phyloP scores from a whole-genome alignment of 1,284 basidiomycete genomes.

The Erythrobasidium hasegawianum region DNA sequence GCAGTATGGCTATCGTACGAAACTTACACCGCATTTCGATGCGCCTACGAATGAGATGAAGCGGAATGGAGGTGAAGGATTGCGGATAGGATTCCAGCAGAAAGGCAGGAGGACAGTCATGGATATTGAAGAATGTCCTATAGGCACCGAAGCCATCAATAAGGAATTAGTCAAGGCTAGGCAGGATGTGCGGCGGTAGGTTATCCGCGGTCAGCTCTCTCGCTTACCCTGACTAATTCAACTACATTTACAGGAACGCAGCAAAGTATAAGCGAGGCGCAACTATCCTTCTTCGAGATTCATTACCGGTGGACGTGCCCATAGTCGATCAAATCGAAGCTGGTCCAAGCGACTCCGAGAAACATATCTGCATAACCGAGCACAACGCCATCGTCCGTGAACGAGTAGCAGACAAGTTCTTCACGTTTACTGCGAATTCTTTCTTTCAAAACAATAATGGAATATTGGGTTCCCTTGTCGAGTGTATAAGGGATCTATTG shows the following conservation, averaged over 20 bases:
- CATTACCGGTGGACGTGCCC: constrained; percentile 53
- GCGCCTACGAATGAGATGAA: constrained; percentile 55
- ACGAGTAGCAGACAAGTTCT: constrained; percentile 71
- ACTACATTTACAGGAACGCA: constrained; percentile 62
- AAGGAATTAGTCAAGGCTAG: constrained; percentile 62
- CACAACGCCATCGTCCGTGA: constrained; percentile 79
- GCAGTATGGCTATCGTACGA: constrained; percentile 90
- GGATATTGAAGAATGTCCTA: constrained; percentile 97
- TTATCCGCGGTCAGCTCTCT: too few species aligned
- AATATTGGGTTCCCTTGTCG: constrained; percentile 75
- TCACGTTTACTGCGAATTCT: constrained; percentile 71
- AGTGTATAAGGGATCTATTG: constrained; percentile 73
- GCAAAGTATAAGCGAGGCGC: constrained; percentile 80
- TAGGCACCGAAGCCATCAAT: constrained; percentile 80
- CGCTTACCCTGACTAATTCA: too few species aligned
- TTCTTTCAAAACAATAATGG: constrained; percentile 99
- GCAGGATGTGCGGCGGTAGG: constrained; percentile 65
- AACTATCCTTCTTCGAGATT: constrained; percentile 86
- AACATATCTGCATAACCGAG: constrained; percentile 75
- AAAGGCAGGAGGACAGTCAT: constrained; percentile 71
- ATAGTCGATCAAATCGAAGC: constrained; percentile 37
- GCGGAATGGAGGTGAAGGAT: constrained; percentile 48
- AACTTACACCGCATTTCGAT: constrained; percentile 95
- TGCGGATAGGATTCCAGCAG: constrained; percentile 85
- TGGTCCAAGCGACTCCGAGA: constrained; percentile 48